Percentiles rank a stretch among this genome's conserved stretches.
Evolutionary conservation across 768 basidiomycete species (phyloP).

Genomic region (Leccinum aurantiacum): DNA sequence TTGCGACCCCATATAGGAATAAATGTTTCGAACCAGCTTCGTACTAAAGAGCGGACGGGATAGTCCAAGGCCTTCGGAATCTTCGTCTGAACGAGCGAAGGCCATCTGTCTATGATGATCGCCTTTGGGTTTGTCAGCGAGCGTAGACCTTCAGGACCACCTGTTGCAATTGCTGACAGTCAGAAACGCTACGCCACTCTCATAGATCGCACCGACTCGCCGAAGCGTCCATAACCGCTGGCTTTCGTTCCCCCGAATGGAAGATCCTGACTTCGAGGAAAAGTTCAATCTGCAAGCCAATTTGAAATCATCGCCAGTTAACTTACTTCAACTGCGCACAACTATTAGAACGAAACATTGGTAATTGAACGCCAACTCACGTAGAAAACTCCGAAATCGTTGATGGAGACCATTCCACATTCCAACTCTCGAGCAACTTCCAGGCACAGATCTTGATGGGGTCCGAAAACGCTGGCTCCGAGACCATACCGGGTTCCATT

Average conservation of each 20-base stretch:
- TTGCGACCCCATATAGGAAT: not conserved
- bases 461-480: conserved; percentile 93
- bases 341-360: conserved; percentile 16
- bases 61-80: conserved; percentile 89
- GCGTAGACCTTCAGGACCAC: conserved; percentile 91
- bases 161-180: conserved; percentile 37
- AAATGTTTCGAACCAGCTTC: conserved; percentile 63
- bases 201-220: conserved; percentile 38
- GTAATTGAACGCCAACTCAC: conserved; percentile 42
- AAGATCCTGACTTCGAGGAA: conserved; percentile 68
- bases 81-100: conserved; percentile 74
- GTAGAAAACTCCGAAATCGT: conserved; percentile 91
- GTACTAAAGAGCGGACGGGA: conserved; percentile 68
- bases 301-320: conserved; percentile 7
- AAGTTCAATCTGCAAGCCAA: not conserved
- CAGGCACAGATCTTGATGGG: conserved; percentile 73
- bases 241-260: conserved; percentile 94
- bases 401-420: conserved; percentile 96
- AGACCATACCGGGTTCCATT: conserved; percentile 89
- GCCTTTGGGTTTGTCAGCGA: conserved; percentile 87
- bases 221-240: conserved; percentile 93
- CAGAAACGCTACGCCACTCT: conserved; percentile 9
- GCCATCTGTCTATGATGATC: conserved; percentile 84
- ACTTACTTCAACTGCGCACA: conserved; percentile 62
- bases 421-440: conserved; percentile 79